Percentiles rank a stretch among this genome's conserved stretches.
phyloP scores from a whole-genome alignment of 495 filamentous ascomycete genomes.

The Trichoderma asperelloides region DNA sequence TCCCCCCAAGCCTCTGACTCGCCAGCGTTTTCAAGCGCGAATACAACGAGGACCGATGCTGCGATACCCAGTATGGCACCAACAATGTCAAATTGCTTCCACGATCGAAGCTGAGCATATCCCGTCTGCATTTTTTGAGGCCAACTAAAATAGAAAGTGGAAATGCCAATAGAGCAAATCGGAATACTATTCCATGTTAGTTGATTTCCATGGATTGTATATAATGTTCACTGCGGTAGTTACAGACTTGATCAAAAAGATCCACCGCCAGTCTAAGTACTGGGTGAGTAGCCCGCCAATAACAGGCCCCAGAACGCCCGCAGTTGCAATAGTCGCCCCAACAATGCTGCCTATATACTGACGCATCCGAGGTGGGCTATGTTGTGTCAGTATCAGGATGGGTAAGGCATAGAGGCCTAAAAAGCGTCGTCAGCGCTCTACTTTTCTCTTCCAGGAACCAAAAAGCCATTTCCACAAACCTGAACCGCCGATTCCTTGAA shows the following conservation, averaged over 20 bases:
- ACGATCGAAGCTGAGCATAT: slow-evolving; percentile 22
- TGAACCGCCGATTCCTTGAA: slow-evolving; percentile 39
- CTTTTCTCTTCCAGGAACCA: neutral
- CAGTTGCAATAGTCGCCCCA: slow-evolving; percentile 21
- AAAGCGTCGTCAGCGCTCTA: neutral
- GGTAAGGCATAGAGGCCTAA: slow-evolving; percentile 40
- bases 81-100: slow-evolving; percentile 44
- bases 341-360: slow-evolving; percentile 27
- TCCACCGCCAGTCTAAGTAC: slow-evolving; percentile 55
- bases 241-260: slow-evolving; percentile 56
- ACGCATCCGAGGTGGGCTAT: slow-evolving; percentile 31
- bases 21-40: slow-evolving; percentile 49
- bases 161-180: slow-evolving; percentile 38
- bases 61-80: slow-evolving; percentile 47
- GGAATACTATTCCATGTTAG: slow-evolving; percentile 26
- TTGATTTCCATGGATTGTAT: neutral
- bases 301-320: slow-evolving; percentile 46
- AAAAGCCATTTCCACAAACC: slow-evolving; percentile 17
- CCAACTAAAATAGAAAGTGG: slow-evolving; percentile 41
- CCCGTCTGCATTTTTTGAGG: slow-evolving; percentile 28
- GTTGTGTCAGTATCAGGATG: slow-evolving; percentile 43
- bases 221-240: neutral
- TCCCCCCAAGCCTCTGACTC: slow-evolving; percentile 28
- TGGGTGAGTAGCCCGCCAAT: slow-evolving; percentile 56
- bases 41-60: slow-evolving; percentile 47